phyloP scores from a whole-genome alignment of 2,329 filamentous ascomycete genomes.

The Pseudogymnoascus sp. region DNA sequence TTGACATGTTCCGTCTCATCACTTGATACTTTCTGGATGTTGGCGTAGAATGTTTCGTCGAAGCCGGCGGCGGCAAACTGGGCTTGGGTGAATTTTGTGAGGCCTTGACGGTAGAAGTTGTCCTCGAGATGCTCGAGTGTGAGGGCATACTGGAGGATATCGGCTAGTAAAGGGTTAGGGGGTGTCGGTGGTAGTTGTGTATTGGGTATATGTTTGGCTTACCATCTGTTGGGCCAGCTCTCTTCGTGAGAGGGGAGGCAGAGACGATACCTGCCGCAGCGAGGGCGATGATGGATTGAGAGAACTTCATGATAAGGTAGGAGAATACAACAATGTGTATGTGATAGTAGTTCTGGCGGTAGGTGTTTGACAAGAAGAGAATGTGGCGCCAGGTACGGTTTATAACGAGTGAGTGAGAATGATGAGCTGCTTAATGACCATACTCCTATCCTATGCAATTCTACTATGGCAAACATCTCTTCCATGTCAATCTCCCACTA shows the following conservation, averaged over 20 bases:
- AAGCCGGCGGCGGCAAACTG: constrained; percentile 47
- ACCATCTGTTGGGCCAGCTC: constrained; percentile 14
- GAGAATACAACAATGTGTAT: not conserved
- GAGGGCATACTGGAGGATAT: constrained; percentile 39
- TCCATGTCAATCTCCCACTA: not conserved
- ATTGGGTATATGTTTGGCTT: not conserved
- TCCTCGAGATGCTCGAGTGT: constrained; percentile 50
- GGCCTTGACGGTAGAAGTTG: constrained; percentile 52
- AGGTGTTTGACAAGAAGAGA: not conserved
- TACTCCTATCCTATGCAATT: not conserved
- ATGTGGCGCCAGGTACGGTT: not conserved
- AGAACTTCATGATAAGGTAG: constrained; percentile 19
- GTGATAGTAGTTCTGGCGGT: not conserved
- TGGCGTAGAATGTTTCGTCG: constrained; percentile 44
- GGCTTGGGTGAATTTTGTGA: constrained; percentile 45
- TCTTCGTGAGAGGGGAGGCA: constrained; percentile 16
- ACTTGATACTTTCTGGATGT: constrained; percentile 44
- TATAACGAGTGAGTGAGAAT: not conserved
- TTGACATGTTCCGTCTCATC: constrained; percentile 51
- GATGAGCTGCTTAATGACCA: not conserved
- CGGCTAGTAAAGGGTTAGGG: constrained; percentile 10
- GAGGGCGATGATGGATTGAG: constrained; percentile 15
- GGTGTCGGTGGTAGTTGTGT: not conserved
- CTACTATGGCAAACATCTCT: not conserved
- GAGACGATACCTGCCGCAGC: constrained; percentile 13